Base-by-base conservation (phyloP, 2,329 filamentous ascomycete genomes). In the Neoscytalidium dimidiatum region DNA sequence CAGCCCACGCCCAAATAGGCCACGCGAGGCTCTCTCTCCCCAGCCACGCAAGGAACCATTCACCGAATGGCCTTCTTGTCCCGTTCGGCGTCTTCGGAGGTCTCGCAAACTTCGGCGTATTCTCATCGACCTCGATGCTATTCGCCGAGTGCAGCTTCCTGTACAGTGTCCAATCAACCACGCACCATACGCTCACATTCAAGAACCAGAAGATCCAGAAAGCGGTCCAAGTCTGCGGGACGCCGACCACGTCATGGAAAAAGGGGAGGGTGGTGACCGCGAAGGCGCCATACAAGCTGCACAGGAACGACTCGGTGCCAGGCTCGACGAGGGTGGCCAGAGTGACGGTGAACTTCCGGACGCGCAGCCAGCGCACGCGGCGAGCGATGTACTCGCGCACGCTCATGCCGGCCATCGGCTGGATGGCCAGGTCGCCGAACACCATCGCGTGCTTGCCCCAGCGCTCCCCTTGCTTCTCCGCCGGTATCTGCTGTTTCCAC, bases 281-380 rank as follows among this genome's bases (percentile, higher is more conserved):
- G 76, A 90, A 96, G 1, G 92, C 86, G 48, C 93, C 88, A 72
- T 96, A 93, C 0, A 89, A 79, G 23, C 90, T 92, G 78, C 93
- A 97, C 0, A 98, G 74, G 35, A 99, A 85, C 29, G 90, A 90
- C 77, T 99, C 95, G 0, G 96, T 93, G 2, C 93, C 94, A 0
- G 94, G 95, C 74, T 99, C 95, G 2, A 97, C 92, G 1, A 97
- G 81, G 0, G 96, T 98, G 0, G 95, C 96, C 0, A 90, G 82
- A 1, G 92, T 85, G 14, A 99, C 95, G 0, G 94, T 97, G 81
- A 92, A 98, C 77, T 99, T 99, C 51, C 95, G 85, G 1, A 97
- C 96, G 5, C 95, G 87, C 26, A 98, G 82, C 95, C 95, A 99
- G 60, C 95, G 86, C 3, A 94, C 89, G 26, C 95, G 86, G 13